Evolutionary conservation across 129 eudicot genomes (phyloP).

Genomic region (Cynara cardunculus): DNA sequence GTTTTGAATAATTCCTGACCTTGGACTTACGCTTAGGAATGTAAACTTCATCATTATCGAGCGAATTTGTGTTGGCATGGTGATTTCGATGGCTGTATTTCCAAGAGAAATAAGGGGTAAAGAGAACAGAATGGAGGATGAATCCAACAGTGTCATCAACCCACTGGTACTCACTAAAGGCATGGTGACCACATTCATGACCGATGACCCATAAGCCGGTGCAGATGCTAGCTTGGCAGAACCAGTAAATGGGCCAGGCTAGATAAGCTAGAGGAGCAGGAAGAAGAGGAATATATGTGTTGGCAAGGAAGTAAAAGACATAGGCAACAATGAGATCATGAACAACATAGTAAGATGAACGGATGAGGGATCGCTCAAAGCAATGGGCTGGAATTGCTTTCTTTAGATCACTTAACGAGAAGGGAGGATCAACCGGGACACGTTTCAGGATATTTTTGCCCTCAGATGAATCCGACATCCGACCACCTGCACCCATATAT

Average conservation of each 20-base stretch:
- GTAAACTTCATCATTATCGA: slow-evolving; percentile 36
- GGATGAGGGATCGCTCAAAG: slow-evolving; percentile 35
- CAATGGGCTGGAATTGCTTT: slow-evolving; percentile 46
- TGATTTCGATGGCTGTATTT: slow-evolving; percentile 35
- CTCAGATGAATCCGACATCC: slow-evolving; percentile 17
- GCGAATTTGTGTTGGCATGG: slow-evolving; percentile 39
- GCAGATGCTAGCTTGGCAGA: not conserved
- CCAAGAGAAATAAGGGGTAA: slow-evolving; percentile 37
- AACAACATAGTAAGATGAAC: slow-evolving; percentile 36
- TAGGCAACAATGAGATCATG: slow-evolving; percentile 16
- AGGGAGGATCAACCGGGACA: not conserved
- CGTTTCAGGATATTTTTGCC: slow-evolving; percentile 16
- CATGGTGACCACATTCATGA: slow-evolving; percentile 41
- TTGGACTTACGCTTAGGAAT: slow-evolving; percentile 32
- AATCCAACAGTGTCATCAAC: slow-evolving; percentile 23
- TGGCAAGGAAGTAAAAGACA: not conserved
- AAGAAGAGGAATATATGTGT: slow-evolving; percentile 3
- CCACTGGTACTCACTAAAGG: slow-evolving; percentile 29
- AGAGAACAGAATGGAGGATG: slow-evolving; percentile 26
- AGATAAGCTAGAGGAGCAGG: not conserved
- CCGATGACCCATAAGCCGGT: slow-evolving; percentile 12
- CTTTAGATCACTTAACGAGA: not conserved
- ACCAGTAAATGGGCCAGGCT: not conserved
- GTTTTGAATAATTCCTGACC: slow-evolving; percentile 12
- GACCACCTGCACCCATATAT: slow-evolving; percentile 46